Evolutionary conservation across 75 land plant species (phyloP).

Genomic region (Sequoia sempervirens): DNA sequence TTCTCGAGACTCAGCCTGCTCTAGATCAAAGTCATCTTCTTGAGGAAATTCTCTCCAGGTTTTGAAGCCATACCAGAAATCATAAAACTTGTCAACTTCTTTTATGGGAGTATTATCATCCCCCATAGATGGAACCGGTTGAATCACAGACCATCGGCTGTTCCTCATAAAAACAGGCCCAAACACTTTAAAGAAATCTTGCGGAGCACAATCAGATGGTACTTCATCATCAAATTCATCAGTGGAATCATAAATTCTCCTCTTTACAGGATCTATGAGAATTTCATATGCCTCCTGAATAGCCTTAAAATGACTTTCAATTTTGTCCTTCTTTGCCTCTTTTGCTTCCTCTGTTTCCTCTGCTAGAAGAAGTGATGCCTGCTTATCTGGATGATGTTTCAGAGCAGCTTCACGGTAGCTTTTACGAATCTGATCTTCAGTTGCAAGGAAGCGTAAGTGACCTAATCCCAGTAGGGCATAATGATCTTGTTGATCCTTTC

Average conservation of each 20-base stretch:
- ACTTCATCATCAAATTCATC: constrained; percentile 99
- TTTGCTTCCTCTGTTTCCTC: constrained; percentile 88
- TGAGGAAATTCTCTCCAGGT: constrained; percentile 99
- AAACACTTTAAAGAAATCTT: constrained; percentile 90
- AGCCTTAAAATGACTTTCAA: constrained; percentile 82
- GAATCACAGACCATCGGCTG: constrained; percentile 79
- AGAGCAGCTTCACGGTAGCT: constrained; percentile 85
- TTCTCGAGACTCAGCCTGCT: constrained; percentile 92
- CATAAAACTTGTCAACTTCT: constrained; percentile 80
- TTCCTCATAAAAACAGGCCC: constrained; percentile 94
- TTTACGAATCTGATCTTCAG: constrained; percentile 91
- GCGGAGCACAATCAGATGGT: constrained; percentile 80
- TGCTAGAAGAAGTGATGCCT: constrained; percentile 73
- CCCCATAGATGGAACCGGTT: constrained; percentile 74
- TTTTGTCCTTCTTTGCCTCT: constrained; percentile 87
- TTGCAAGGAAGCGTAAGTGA: constrained; percentile 83
- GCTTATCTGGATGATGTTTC: constrained; percentile 94
- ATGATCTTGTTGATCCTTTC: constrained; percentile 72
- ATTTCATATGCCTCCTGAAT: constrained; percentile 95
- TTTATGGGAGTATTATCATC: constrained; percentile 57
- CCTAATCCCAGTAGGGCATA: constrained; percentile 83
- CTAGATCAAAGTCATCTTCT: constrained; percentile 92
- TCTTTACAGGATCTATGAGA: constrained; percentile 89
- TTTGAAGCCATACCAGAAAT: constrained; percentile 87
- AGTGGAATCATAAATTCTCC: constrained; percentile 88